These are phyloP conservation scores for Hypoxylon sp. DNA, from an alignment of 2,329 filamentous ascomycete species.

Conservation along the genomic window DNA sequence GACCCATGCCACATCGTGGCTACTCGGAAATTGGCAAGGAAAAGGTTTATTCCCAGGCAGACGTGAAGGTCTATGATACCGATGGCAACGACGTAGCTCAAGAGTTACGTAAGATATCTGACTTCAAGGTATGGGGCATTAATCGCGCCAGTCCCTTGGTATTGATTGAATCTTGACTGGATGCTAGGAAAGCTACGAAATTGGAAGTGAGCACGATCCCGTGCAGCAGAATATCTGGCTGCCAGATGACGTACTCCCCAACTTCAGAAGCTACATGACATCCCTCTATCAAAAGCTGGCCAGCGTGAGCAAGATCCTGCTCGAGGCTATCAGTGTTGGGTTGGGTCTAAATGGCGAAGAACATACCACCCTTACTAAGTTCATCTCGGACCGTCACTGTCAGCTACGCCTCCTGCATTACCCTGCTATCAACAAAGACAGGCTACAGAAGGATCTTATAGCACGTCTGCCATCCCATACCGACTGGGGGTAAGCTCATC, in stretches of 20 bases:
- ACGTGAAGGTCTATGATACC: background rate
- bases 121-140: slow-evolving; percentile 41
- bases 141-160: background rate
- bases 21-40: slow-evolving; percentile 46
- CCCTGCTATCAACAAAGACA: slow-evolving; percentile 41
- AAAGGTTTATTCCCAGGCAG: slow-evolving; percentile 40
- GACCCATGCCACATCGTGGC: slow-evolving; percentile 43
- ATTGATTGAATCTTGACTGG: background rate
- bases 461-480: slow-evolving; percentile 62
- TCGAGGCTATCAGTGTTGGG: slow-evolving; percentile 37
- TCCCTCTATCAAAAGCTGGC: slow-evolving; percentile 49
- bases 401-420: slow-evolving; percentile 45
- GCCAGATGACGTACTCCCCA: slow-evolving; percentile 59
- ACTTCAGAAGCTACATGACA: slow-evolving; percentile 57
- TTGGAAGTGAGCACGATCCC: slow-evolving; percentile 59
- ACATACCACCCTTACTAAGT: slow-evolving; percentile 1
- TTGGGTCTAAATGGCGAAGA: slow-evolving; percentile 30
- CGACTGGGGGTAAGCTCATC: slow-evolving; percentile 61
- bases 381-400: slow-evolving; percentile 38
- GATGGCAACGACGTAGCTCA: background rate
- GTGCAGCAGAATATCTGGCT: slow-evolving; percentile 63
- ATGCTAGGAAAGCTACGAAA: slow-evolving; percentile 58
- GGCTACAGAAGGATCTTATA: slow-evolving; percentile 39
- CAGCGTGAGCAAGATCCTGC: slow-evolving; percentile 30
- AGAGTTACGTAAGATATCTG: slow-evolving; percentile 39